Evolutionary conservation across 2,329 filamentous ascomycete genomes (phyloP).

Genomic region (Ascochyta fabae): DNA sequence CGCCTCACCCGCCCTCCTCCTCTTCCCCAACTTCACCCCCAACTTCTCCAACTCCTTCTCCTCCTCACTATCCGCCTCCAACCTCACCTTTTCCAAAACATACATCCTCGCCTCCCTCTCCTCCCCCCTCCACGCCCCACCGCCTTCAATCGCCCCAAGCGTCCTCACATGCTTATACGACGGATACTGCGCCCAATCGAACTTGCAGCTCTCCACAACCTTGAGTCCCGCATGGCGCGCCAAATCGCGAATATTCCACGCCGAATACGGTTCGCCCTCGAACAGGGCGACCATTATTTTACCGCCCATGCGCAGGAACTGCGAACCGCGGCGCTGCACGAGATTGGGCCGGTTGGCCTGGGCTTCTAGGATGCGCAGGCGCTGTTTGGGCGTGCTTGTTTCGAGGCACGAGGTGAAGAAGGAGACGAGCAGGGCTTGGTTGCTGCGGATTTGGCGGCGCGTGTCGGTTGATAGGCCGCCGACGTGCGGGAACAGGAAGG

Average conservation of each 20-base stretch:
- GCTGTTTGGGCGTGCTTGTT: slow-evolving; percentile 18
- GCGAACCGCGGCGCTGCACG: slow-evolving; percentile 25
- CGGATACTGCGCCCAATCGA: slow-evolving; percentile 71
- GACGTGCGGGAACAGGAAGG: slow-evolving; percentile 98
- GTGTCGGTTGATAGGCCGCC: slow-evolving; percentile 92
- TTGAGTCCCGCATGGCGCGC: slow-evolving; percentile 77
- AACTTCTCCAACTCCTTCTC: slow-evolving; percentile 28
- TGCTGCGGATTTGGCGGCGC: slow-evolving; percentile 90
- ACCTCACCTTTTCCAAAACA: slow-evolving; percentile 52
- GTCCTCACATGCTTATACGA: slow-evolving; percentile 78
- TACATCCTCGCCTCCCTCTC: slow-evolving; percentile 55
- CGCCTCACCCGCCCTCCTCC: slow-evolving; percentile 9
- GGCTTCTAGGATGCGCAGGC: slow-evolving; percentile 21
- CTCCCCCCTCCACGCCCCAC: slow-evolving; percentile 58
- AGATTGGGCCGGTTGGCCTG: slow-evolving; percentile 27
- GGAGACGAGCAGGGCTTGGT: slow-evolving; percentile 54
- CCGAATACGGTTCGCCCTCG: slow-evolving; percentile 89
- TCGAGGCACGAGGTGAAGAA: slow-evolving; percentile 44
- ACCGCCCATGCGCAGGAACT: slow-evolving; percentile 61
- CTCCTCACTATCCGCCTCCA: slow-evolving; percentile 32
- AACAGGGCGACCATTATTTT: slow-evolving; percentile 84
- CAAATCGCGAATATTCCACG: slow-evolving; percentile 93
- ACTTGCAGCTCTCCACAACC: slow-evolving; percentile 73
- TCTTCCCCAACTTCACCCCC: slow-evolving; percentile 20
- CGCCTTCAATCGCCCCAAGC: slow-evolving; percentile 62